Conservation (phyloP, 2,329 filamentous ascomycete genomes). For the Fusarium ramigenum region DNA sequence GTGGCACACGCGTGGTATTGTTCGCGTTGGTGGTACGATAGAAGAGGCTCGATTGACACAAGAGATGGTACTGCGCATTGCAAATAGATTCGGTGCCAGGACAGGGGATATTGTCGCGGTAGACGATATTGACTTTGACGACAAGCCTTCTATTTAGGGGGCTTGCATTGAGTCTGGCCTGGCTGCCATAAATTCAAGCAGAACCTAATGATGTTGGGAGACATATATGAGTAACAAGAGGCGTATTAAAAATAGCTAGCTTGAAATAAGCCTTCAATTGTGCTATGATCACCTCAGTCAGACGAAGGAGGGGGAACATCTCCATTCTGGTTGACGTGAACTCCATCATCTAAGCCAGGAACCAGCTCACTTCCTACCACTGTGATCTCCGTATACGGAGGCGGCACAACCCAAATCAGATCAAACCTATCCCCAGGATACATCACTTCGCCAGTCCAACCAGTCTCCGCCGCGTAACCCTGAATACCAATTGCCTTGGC, state of each 20-base stretch:
- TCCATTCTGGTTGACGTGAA: neutral
- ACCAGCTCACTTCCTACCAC: neutral
- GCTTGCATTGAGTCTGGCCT: too few relatives aligned
- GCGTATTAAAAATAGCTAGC: too few relatives aligned
- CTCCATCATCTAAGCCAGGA: neutral
- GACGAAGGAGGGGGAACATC: neutral
- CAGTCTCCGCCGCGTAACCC: neutral
- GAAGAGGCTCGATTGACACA: neutral
- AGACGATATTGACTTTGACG: neutral
- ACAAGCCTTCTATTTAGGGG: neutral
- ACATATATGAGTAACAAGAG: too few relatives aligned
- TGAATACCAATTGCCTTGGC: neutral
- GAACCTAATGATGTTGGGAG: too few relatives aligned
- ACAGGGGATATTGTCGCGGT: neutral
- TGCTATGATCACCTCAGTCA: neutral
- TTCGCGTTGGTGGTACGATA: neutral
- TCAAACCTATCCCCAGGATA: neutral
- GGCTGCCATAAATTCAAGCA: too few relatives aligned
- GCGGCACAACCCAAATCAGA: neutral
- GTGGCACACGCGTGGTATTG: too few relatives aligned
- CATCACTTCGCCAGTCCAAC: neutral
- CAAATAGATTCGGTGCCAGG: neutral
- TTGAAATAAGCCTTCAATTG: too few relatives aligned
- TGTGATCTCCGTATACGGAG: neutral
- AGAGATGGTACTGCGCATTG: neutral